Evolutionary conservation across 139 green algal species (phyloP).

Genomic region (Penium margaritaceum): DNA sequence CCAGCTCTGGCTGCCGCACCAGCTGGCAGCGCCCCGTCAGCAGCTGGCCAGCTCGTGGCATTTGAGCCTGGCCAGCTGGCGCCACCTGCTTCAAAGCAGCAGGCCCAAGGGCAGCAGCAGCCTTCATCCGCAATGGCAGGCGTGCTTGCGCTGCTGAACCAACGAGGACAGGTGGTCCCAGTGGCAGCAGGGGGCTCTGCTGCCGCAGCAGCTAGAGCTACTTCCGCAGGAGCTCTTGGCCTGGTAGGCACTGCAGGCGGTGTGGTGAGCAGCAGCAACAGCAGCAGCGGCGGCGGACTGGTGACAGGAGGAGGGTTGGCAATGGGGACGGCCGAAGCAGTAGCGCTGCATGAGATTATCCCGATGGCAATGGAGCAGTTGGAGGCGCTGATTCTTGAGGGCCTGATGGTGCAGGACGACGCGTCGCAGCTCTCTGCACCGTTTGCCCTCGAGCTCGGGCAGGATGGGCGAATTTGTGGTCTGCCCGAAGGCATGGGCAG

Average conservation of each 20-base stretch:
- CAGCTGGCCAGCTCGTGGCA: no score
- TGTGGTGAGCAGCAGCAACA: no score
- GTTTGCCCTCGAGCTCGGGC: slow-evolving; percentile 8
- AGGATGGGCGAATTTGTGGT: no score
- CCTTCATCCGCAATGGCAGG: neutral
- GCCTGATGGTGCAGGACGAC: slow-evolving; percentile 31
- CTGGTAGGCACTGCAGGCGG: no score
- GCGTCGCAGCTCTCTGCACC: slow-evolving; percentile 1
- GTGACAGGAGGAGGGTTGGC: slow-evolving; percentile 6
- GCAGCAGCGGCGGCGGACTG: no score
- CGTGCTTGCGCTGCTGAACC: neutral
- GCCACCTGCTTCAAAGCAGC: no score
- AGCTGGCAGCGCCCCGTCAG: no score
- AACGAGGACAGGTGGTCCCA: neutral
- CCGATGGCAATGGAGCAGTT: slow-evolving; percentile 33
- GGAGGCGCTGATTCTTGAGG: slow-evolving; percentile 28
- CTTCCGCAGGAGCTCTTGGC: no score
- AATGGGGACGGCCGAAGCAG: slow-evolving; percentile 13
- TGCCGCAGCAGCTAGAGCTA: neutral
- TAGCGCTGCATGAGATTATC: slow-evolving; percentile 31
- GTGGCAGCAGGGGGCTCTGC: neutral
- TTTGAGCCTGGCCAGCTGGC: no score
- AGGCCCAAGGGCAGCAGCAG: no score
- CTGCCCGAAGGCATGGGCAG: no score
- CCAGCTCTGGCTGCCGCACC: no score